Percentiles rank a stretch among this genome's conserved stretches.
Evolutionary conservation across 495 filamentous ascomycete genomes (phyloP).

Genomic region (Parathielavia appendiculata): DNA sequence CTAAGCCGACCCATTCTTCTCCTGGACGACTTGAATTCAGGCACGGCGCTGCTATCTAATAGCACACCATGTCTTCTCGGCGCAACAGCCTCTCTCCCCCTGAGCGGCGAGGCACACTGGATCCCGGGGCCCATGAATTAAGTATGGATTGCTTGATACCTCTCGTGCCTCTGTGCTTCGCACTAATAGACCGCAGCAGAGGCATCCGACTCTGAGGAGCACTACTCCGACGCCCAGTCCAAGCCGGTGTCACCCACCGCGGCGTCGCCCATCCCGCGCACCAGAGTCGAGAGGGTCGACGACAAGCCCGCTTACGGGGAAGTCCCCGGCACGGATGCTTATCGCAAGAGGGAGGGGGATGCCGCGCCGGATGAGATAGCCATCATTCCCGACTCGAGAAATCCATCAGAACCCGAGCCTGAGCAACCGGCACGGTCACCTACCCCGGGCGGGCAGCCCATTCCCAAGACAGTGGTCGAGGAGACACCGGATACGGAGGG

Average conservation of each 20-base stretch:
- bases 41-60: background rate
- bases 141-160: slow-evolving; percentile 43
- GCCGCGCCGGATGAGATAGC: slow-evolving; percentile 72
- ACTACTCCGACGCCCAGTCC: slow-evolving; percentile 87
- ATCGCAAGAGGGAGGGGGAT: slow-evolving; percentile 69
- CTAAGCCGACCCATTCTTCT: background rate
- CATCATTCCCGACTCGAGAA: slow-evolving; percentile 44
- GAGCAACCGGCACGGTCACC: slow-evolving; percentile 25
- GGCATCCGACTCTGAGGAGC: slow-evolving; percentile 73
- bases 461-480: slow-evolving; percentile 48
- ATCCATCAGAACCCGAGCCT: slow-evolving; percentile 17
- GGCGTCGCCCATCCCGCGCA: slow-evolving; percentile 67
- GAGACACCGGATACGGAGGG: slow-evolving; percentile 41
- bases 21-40: slow-evolving; percentile 1
- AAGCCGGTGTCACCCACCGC: slow-evolving; percentile 51
- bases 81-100: slow-evolving; percentile 59
- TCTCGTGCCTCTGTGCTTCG: background rate
- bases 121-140: slow-evolving; percentile 78
- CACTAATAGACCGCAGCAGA: slow-evolving; percentile 36
- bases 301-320: slow-evolving; percentile 71
- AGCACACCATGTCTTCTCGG: slow-evolving; percentile 24
- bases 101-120: slow-evolving; percentile 58
- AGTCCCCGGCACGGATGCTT: slow-evolving; percentile 76
- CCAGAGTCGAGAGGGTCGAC: slow-evolving; percentile 73
- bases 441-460: slow-evolving; percentile 40